Conservation (phyloP, 2,329 filamentous ascomycete species). For the Byssothecium circinans region DNA sequence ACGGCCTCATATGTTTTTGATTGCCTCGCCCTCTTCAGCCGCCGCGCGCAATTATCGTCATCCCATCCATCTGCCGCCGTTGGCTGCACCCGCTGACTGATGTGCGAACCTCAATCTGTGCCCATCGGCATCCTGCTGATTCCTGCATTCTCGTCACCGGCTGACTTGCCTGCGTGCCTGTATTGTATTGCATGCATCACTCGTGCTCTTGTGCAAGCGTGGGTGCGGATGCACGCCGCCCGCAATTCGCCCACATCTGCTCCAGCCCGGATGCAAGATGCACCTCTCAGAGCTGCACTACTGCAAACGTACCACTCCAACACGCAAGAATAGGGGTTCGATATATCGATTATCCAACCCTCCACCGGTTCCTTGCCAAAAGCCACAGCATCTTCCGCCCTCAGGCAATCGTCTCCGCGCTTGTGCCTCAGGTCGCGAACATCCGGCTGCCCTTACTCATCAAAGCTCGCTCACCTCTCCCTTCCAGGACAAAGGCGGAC, state of each 20-base stretch:
- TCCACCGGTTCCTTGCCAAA: neutral
- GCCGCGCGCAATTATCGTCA: neutral
- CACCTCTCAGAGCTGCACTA: constrained; percentile 9
- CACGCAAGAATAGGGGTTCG: constrained; percentile 9
- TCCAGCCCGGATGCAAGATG: no score
- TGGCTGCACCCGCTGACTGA: no score
- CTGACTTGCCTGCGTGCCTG: no score
- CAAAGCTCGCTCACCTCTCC: neutral
- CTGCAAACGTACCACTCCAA: constrained; percentile 4
- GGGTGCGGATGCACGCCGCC: no score
- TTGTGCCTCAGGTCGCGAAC: constrained; percentile 13
- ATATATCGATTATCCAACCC: constrained; percentile 7
- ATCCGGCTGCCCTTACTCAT: neutral
- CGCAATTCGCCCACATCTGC: no score
- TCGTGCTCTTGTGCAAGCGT: no score
- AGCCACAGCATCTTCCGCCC: constrained; percentile 3
- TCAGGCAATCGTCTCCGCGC: constrained; percentile 12
- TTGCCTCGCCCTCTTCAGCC: constrained; percentile 8
- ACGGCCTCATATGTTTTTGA: constrained; percentile 7
- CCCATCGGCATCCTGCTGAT: no score
- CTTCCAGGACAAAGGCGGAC: constrained; percentile 2
- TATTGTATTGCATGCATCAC: no score
- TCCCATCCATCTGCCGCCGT: no score
- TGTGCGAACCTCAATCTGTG: constrained; percentile 17
- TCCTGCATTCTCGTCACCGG: no score